Base-by-base conservation (phyloP, 2,329 filamentous ascomycete genomes). In the Cercospora sp. region DNA sequence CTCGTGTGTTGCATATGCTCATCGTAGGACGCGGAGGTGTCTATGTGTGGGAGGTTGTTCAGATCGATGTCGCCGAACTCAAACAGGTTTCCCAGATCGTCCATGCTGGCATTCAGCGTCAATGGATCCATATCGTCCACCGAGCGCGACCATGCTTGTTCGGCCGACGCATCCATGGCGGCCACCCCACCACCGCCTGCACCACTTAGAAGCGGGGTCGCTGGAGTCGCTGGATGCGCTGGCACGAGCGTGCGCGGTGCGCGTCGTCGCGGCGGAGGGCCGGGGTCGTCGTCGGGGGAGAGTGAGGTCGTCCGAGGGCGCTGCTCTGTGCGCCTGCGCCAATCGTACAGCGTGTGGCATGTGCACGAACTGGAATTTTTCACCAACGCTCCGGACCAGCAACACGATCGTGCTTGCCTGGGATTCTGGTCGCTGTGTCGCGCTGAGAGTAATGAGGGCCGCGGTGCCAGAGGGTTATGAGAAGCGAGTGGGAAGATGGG, bases 1-100 rank as follows among this genome's bases (percentile, higher is more conserved):
- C 69, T 69, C 30, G 68, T 60, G 18, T 73, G 71, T 53, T 69
- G 70, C 60, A 73, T 71, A 31, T 73, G 73, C 20, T 74, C 71
- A 33, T 67, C 72, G 64, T 73, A 76, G 31, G 72, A 68, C 18
- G 66, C 48, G 18, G 64, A 51, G 45, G 63, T 60, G 59, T 73
- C 73, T 20, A 71, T 69, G 36, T 72, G 60, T 18, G 72, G 59
- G 33, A 77, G 71, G 61, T 69, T 71, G 63, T 74, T 74, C 48
- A 78, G 71, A 64, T 79, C 76, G 57, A 79, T 76, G 63, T 79
- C 76, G 51, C 75, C 76, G 53, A 79, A 78, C 61, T 83, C 80
- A 72, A 84, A 79, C 57, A 84, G 76, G 67, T 79, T 80, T 66
- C 75, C 77, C 64, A 83, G 80, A 66, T 83, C 81, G 68, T 83